phyloP scores from a whole-genome alignment of 163 green algal species.

The Chloroidium sp. region DNA sequence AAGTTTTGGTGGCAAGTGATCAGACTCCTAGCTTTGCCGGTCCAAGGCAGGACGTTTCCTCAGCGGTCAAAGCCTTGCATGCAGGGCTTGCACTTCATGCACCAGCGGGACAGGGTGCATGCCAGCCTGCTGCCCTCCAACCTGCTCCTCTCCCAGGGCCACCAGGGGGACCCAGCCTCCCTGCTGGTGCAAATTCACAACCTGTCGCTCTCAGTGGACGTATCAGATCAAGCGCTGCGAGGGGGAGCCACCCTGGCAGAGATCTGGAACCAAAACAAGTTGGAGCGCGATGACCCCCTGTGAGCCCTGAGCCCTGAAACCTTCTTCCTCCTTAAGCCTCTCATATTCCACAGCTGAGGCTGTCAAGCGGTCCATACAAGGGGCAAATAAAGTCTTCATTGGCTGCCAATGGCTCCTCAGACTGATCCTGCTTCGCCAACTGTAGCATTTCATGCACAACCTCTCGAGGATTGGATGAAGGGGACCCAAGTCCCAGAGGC shows the following conservation, averaged over 20 bases:
- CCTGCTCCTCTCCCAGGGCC: constrained; percentile 30
- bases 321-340: neutral
- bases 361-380: too few relatives aligned
- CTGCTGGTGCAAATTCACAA: constrained; percentile 30
- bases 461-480: too few relatives aligned
- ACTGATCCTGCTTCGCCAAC: too few relatives aligned
- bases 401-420: too few relatives aligned
- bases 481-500: too few relatives aligned
- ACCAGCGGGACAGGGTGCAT: constrained; percentile 37
- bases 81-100: constrained; percentile 47
- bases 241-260: constrained; percentile 29
- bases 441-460: too few relatives aligned
- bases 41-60: too few relatives aligned
- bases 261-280: constrained; percentile 29
- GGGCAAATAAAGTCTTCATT: too few relatives aligned
- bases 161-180: constrained; percentile 3
- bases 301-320: constrained; percentile 3
- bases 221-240: constrained; percentile 20
- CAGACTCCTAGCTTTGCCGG: too few relatives aligned
- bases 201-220: constrained; percentile 40
- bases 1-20: too few relatives aligned
- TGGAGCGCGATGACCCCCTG: constrained; percentile 13
- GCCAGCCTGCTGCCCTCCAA: constrained; percentile 41
- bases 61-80: too few relatives aligned
- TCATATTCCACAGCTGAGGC: neutral